Evolutionary conservation across 768 basidiomycete genomes (phyloP).

Genomic region (Termitomyces bulborhizus): DNA sequence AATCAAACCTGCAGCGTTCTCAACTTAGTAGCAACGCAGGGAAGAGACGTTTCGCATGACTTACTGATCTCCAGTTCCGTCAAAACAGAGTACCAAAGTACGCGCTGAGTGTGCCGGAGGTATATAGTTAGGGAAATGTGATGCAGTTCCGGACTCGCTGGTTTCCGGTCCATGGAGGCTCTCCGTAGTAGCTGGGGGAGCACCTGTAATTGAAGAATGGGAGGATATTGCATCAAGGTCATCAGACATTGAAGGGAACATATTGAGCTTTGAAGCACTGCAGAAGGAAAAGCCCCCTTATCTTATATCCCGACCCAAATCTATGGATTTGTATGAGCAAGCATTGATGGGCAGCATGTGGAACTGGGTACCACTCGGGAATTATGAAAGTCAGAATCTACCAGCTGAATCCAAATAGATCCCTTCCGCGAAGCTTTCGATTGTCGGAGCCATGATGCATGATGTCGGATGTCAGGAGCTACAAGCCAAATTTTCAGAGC

Average conservation of each 20-base stretch:
- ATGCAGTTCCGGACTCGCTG: not conserved
- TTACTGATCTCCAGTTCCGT: slow-evolving; percentile 48
- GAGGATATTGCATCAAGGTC: no score
- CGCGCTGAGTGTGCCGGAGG: slow-evolving; percentile 28
- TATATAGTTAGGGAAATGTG: slow-evolving; percentile 8
- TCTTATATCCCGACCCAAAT: slow-evolving; percentile 23
- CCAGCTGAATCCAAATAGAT: no score
- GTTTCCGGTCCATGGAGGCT: not conserved
- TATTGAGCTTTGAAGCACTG: not conserved
- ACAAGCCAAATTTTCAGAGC: no score
- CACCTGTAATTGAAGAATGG: not conserved
- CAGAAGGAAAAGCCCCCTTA: not conserved
- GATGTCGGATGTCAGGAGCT: no score
- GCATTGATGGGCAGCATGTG: no score
- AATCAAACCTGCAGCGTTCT: slow-evolving; percentile 24
- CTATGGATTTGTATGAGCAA: no score
- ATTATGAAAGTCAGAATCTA: no score
- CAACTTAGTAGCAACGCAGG: not conserved
- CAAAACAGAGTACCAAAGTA: slow-evolving; percentile 65
- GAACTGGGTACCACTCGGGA: no score
- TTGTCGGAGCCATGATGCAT: no score
- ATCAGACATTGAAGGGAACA: no score
- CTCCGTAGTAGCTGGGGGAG: not conserved
- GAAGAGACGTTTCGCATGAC: not conserved
- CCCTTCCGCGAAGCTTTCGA: no score